These are phyloP conservation scores for Citrus australasica DNA, from an alignment of 345 rosid species.

Conservation along the genomic window DNA sequence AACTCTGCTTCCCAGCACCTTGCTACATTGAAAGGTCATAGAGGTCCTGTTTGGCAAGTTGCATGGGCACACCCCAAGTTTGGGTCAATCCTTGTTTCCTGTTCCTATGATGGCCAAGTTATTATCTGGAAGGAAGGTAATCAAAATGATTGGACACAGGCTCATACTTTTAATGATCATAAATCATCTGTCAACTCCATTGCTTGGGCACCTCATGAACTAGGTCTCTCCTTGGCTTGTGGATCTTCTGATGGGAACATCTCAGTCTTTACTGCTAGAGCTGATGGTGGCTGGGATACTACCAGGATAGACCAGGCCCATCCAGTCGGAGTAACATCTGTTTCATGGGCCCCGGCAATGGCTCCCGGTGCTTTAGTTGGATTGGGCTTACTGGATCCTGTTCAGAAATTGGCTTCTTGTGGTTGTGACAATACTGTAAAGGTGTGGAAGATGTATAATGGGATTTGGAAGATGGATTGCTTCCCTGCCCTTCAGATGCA, in stretches of 20 bases:
- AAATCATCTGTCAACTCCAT: slow-evolving; percentile 19
- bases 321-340: slow-evolving; percentile 23
- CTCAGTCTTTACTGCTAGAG: slow-evolving; percentile 13
- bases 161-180: slow-evolving; percentile 17
- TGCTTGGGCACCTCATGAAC: slow-evolving; percentile 25
- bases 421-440: slow-evolving; percentile 25
- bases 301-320: slow-evolving; percentile 23
- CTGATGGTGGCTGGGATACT: slow-evolving; percentile 20
- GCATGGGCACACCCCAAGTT: slow-evolving; percentile 24
- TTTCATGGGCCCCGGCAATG: slow-evolving; percentile 22
- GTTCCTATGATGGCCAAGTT: slow-evolving; percentile 22
- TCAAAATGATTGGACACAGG: slow-evolving; percentile 18
- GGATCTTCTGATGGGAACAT: slow-evolving; percentile 26
- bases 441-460: slow-evolving; percentile 23
- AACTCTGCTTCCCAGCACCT: slow-evolving; percentile 18
- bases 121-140: slow-evolving; percentile 25
- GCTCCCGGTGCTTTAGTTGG: slow-evolving; percentile 24
- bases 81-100: slow-evolving; percentile 21
- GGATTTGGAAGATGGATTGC: slow-evolving; percentile 25
- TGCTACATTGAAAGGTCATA: slow-evolving; percentile 13
- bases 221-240: slow-evolving; percentile 22
- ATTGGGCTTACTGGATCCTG: slow-evolving; percentile 11
- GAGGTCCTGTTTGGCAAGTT: slow-evolving; percentile 26
- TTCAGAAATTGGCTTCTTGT: slow-evolving; percentile 19
- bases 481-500: slow-evolving; percentile 28